Evolutionary conservation across 2,329 filamentous ascomycete species (phyloP), one percentile per base, ranked within the genome.

Genomic region (Penicillium italicum): DNA sequence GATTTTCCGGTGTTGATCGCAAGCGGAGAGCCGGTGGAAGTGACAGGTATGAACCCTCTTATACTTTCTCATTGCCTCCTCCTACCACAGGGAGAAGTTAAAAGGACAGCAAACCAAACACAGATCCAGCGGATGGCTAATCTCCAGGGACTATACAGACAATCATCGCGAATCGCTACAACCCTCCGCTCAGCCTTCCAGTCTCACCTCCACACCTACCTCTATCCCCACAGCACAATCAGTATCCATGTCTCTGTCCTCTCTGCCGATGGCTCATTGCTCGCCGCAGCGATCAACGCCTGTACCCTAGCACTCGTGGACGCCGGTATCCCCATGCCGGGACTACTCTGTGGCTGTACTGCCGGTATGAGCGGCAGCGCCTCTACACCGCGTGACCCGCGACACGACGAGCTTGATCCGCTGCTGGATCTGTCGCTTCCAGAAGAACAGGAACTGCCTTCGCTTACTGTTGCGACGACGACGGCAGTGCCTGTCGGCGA

Each of bases 241-340:
- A 83, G 82, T 38, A 82, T 99, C 53, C 87, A 88, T 24, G 82
- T 99, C 1, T 90, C 96, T 72, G 86, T 99, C 34, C 85, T 99
- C 42, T 89, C 88, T 0, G 87, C 95, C 64, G 94, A 99, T 72
- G 94, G 94, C 28, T 92, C 89, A 0, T 82, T 97, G 3, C 85
- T 99, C 20, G 91, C 93, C 0, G 89, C 91, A 0, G 90, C 93
- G 43, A 80, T 97, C 64, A 99, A 99, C 69, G 94, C 94, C 4
- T 85, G 89, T 0, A 96, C 93, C 0, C 84, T 99, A 12, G 94
- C 94, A 0, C 84, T 97, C 22, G 87, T 97, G 59, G 94, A 99
- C 71, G 94, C 94, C 0, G 94, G 94, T 50, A 88, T 99, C 20
- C 94, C 94, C 24, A 97, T 97, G 92, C 85, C 86, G 3, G 91